These are phyloP conservation scores for Otatea glauca DNA, from an alignment of 176 grass and related monocot species.

Conservation along the genomic window DNA sequence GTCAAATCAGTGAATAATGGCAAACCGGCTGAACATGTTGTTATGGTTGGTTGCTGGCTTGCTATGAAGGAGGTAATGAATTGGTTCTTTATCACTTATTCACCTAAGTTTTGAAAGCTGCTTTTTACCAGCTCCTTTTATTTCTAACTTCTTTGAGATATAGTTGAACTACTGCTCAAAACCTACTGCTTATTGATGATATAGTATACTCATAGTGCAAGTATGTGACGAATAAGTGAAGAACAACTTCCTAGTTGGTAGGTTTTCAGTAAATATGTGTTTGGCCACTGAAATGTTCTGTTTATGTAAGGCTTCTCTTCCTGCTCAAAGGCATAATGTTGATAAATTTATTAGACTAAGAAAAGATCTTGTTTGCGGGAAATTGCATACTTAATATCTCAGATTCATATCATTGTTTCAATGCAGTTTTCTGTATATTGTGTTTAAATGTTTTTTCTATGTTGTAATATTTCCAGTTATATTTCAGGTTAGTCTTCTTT, in stretches of 20 bases:
- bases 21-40: conserved; percentile 76
- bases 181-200: neutral
- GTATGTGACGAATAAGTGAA: neutral
- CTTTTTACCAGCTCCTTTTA: neutral
- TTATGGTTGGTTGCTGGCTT: conserved; percentile 99
- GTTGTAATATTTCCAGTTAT: conserved; percentile 27
- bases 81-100: conserved; percentile 23
- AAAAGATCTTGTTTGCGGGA: conserved; percentile 12
- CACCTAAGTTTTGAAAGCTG: neutral
- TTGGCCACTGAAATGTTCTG: conserved; percentile 21
- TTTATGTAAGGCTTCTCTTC: conserved; percentile 20
- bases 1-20: conserved; percentile 53
- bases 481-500: conserved; percentile 92
- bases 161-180: conserved; percentile 5
- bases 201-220: neutral
- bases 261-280: conserved; percentile 24
- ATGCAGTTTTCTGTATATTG: neutral
- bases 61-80: conserved; percentile 95
- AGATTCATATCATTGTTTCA: conserved; percentile 7
- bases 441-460: conserved; percentile 12
- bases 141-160: neutral
- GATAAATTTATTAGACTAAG: conserved; percentile 8
- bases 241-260: conserved; percentile 5
- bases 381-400: neutral
- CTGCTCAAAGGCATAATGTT: neutral